Conservation (phyloP, 805 yeast genomes). For the Ogataea trehalophila region DNA sequence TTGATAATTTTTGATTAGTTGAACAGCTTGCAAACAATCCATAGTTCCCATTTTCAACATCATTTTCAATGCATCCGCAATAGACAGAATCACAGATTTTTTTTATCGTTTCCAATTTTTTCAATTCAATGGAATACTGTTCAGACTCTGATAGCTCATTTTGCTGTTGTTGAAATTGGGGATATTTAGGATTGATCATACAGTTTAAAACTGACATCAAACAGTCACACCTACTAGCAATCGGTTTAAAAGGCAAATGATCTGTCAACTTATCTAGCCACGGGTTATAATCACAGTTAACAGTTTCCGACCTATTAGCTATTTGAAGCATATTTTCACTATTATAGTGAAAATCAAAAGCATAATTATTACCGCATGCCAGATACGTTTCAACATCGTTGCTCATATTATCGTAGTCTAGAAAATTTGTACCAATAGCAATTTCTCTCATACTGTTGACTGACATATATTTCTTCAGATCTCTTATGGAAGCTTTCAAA, state of each 20-base stretch:
- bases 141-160: no score
- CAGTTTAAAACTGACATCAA: conserved; percentile 37
- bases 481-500: conserved; percentile 89
- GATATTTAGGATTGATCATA: conserved; percentile 21
- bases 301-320: background rate
- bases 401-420: background rate
- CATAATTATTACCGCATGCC: conserved; percentile 9
- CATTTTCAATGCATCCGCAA: conserved; percentile 35
- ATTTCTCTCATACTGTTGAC: conserved; percentile 28
- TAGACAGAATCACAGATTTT: conserved; percentile 33
- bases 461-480: conserved; percentile 64
- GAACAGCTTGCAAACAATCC: conserved; percentile 40
- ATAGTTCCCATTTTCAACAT: conserved; percentile 35
- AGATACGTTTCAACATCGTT: conserved; percentile 9
- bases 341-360: conserved; percentile 13
- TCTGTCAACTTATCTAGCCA: background rate
- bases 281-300: conserved; percentile 12
- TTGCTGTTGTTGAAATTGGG: background rate
- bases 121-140: background rate
- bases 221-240: conserved; percentile 40
- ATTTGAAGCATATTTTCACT: background rate
- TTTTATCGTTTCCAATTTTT: conserved; percentile 18
- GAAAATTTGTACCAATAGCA: conserved; percentile 33
- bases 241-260: conserved; percentile 37
- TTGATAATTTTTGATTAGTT: conserved; percentile 34